Evolutionary conservation across 768 basidiomycete species (phyloP), one percentile per base, ranked within the genome.

Genomic region (Tricholoma terreum): DNA sequence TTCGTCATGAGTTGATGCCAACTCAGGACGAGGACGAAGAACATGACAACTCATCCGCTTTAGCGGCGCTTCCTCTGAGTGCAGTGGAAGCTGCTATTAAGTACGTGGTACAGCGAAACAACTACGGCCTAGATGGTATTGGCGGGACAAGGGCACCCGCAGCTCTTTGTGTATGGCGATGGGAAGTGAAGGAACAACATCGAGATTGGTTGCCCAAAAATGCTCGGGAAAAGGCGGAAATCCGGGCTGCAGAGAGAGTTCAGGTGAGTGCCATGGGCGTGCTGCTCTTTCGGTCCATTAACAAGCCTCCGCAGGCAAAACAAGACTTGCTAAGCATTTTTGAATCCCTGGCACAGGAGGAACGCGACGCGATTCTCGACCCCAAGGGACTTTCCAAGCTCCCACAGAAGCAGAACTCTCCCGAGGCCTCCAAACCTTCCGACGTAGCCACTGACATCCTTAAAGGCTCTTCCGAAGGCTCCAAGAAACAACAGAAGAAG

Each of bases 101-200:
- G 66, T 63, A 73, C 2, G 68, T 88, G 10, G 82, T 91, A 55
- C 75, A 69, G 27, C 85, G 94, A 14, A 82, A 80, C 24, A 94
- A 96, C 69, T 95, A 95, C 65, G 94, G 94, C 1, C 70, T 94
- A 5, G 84, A 90, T 52, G 71, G 74, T 2, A 65, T 73, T 15
- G 65, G 72, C 9, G 81, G 81, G 34, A 73, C 74, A 52, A 89
- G 81, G 66, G 65, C 76, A 19, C 85, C 87, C 12, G 82, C 86
- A 6, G 73, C 81, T n/a, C 71, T 90, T 33, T 86, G 82, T 59
- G 74, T 89, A 19, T 95, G 91, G 92, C 77, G 90, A 52, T 96
- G 93, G 94, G 94, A 96, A 68, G 85, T 90, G 10, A 84, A 82
- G 63, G 78, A 82, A 2, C 62, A 77, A 17, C 76, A 80, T 60